Evolutionary conservation across 495 filamentous ascomycete species (phyloP).

Genomic region (Penicillium soppii): DNA sequence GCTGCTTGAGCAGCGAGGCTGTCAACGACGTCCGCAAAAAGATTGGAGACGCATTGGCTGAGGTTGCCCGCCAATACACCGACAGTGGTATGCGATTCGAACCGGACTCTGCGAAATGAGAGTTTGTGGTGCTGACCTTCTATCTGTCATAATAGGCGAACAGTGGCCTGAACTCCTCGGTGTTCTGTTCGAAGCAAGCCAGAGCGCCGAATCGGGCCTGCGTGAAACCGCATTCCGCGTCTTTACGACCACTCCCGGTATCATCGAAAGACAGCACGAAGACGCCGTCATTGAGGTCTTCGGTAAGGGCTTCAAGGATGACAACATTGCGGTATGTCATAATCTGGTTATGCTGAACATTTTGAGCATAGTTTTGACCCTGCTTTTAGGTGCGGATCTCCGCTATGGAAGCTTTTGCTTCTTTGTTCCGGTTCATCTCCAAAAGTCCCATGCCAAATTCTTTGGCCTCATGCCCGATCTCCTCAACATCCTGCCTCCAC

Average conservation of each 20-base stretch:
- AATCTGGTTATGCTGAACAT: not conserved
- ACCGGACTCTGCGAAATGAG: slow-evolving; percentile 3
- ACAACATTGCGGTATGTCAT: slow-evolving; percentile 65
- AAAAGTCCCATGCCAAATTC: slow-evolving; percentile 88
- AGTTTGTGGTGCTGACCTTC: slow-evolving; percentile 19
- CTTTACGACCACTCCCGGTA: slow-evolving; percentile 90
- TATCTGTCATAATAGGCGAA: slow-evolving; percentile 57
- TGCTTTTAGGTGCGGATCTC: slow-evolving; percentile 71
- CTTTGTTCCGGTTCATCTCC: slow-evolving; percentile 85
- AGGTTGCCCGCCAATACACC: slow-evolving; percentile 90
- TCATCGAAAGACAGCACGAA: slow-evolving; percentile 95
- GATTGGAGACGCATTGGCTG: slow-evolving; percentile 93
- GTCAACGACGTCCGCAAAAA: slow-evolving; percentile 80
- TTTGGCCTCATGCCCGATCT: slow-evolving; percentile 82
- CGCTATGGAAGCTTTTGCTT: slow-evolving; percentile 94
- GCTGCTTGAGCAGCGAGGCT: slow-evolving; percentile 68
- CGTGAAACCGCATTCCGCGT: slow-evolving; percentile 91
- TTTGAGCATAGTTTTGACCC: slow-evolving; percentile 4
- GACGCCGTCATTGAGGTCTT: slow-evolving; percentile 82
- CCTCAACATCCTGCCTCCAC: slow-evolving; percentile 86
- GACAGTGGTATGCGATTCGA: slow-evolving; percentile 70
- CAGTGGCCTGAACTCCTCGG: slow-evolving; percentile 89
- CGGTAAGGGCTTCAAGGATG: slow-evolving; percentile 86
- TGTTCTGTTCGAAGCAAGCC: slow-evolving; percentile 83
- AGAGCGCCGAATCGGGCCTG: slow-evolving; percentile 73